phyloP scores from a whole-genome alignment of 2,329 filamentous ascomycete genomes.

The Eutypa lata region DNA sequence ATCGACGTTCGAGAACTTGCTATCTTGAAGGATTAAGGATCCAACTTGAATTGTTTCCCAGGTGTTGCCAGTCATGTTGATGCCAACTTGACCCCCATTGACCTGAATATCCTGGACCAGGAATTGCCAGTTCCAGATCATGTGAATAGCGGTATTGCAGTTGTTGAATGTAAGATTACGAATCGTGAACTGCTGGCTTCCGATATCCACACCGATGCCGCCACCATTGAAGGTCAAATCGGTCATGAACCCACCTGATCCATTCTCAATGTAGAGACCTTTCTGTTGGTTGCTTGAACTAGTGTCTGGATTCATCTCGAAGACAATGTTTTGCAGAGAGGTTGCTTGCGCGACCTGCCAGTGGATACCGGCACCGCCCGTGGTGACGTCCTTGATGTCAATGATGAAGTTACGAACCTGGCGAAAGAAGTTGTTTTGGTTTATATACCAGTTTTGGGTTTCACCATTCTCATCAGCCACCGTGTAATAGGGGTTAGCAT shows the following conservation, averaged over 20 bases:
- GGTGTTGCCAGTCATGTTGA: constrained; percentile 72
- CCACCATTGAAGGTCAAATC: constrained; percentile 84
- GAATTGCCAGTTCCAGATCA: constrained; percentile 94
- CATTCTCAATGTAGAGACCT: constrained; percentile 83
- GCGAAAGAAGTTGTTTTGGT: constrained; percentile 83
- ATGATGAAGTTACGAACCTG: constrained; percentile 80
- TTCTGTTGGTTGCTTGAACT: constrained; percentile 64
- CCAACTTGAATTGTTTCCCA: constrained; percentile 71
- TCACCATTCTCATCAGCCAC: constrained; percentile 47
- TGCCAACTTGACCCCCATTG: constrained; percentile 69
- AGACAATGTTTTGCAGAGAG: constrained; percentile 75
- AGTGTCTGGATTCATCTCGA: constrained; percentile 71
- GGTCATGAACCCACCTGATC: constrained; percentile 78
- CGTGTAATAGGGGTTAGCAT: constrained; percentile 74
- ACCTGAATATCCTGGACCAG: constrained; percentile 73
- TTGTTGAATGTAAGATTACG: constrained; percentile 79
- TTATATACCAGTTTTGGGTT: constrained; percentile 73
- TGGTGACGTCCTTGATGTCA: constrained; percentile 66
- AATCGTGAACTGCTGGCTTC: constrained; percentile 84
- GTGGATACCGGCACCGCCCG: constrained; percentile 68
- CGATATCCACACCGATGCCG: constrained; percentile 72
- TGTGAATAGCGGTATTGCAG: constrained; percentile 78
- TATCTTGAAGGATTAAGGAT: constrained; percentile 80
- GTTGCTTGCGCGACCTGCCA: constrained; percentile 86
- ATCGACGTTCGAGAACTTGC: constrained; percentile 70